phyloP scores from a whole-genome alignment of 495 filamentous ascomycete species.

The Chaetomium cochliodes region DNA sequence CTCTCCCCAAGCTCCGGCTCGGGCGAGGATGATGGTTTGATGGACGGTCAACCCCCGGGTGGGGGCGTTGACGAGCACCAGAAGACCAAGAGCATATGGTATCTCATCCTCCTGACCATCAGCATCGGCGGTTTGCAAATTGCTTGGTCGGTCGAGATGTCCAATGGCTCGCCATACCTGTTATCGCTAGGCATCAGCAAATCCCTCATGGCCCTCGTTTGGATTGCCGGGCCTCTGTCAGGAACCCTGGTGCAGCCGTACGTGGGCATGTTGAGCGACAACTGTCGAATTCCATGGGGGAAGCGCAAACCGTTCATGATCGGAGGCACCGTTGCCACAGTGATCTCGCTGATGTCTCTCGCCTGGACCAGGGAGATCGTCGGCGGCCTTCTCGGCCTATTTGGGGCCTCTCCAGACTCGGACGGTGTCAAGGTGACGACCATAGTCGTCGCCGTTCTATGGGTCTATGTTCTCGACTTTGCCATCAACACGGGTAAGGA shows the following conservation, averaged over 20 bases:
- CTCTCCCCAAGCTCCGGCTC: constrained; percentile 45
- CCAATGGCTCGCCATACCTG: constrained; percentile 71
- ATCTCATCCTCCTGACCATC: constrained; percentile 78
- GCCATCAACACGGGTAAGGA: constrained; percentile 82
- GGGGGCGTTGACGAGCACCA: constrained; percentile 47
- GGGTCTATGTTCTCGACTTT: constrained; percentile 85
- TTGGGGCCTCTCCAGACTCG: constrained; percentile 65
- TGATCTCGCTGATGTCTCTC: constrained; percentile 68
- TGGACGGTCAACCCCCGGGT: constrained; percentile 33
- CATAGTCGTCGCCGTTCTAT: constrained; percentile 72
- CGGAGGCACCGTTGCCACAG: constrained; percentile 67
- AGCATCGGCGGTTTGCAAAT: constrained; percentile 85
- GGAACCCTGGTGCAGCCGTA: constrained; percentile 91
- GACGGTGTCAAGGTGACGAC: constrained; percentile 56
- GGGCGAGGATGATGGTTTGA: constrained; percentile 44
- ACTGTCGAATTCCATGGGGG: constrained; percentile 75
- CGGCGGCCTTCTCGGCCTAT: constrained; percentile 64
- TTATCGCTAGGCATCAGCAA: constrained; percentile 85
- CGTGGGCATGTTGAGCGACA: constrained; percentile 86
- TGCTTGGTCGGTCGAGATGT: constrained; percentile 91
- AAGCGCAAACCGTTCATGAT: constrained; percentile 89
- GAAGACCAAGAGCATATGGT: constrained; percentile 73
- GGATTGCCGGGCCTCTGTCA: constrained; percentile 88
- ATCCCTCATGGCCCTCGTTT: constrained; percentile 86
- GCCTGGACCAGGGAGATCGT: constrained; percentile 83